Base-by-base conservation (phyloP, 352 stramenopile genomes). In the Elongisporangium prolatum region DNA sequence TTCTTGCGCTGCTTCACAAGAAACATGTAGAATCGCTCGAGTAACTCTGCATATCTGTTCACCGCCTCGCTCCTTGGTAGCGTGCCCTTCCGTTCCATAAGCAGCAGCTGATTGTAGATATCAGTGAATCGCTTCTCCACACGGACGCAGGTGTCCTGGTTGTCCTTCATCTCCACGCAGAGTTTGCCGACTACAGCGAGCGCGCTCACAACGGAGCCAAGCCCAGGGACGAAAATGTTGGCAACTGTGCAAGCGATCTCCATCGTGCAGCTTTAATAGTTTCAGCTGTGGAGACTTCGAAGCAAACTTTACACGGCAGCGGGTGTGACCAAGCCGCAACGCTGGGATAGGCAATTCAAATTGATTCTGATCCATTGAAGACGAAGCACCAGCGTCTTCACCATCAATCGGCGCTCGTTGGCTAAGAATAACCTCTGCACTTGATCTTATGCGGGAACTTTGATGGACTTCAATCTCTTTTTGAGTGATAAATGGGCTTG, bases 151-250 rank as follows among this genome's bases (percentile, higher is more conserved):
- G 64, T 63, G 7, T 73, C 62, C 51, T 69, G 62, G 62, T 69
- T 69, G 52, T 69, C 62, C 59, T 68, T 73, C 58, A 73, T 56
- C 52, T 73, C 40, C n/a, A 51, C 17, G 34, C 34, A 44, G 34
- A 44, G 34, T 1, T 44, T 7, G 11, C 34, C 10, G 10, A 44
- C 34, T 4, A 14, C 5, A 17, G 10, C 34, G 34, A 44, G 34
- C 34, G 34, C 34, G 10, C 17, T 44, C 34, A 44, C 34, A 44
- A 44, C 34, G 1, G 34, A 17, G 4, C 34, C 34, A 13, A 44
- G 34, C 17, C 34, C 34, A 17, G 34, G 34, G 10, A 44, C 34
- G 10, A 44, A 44, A 4, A 44, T 44, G 34, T 44, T 44, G 6
- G 34, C 34, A 44, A 44, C 34, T 17, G 34, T 44, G 34, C 34